Percentiles rank a stretch among this genome's conserved stretches.
Conservation (phyloP, 2,329 filamentous ascomycete species). For the Calonectria hawksworthii region DNA sequence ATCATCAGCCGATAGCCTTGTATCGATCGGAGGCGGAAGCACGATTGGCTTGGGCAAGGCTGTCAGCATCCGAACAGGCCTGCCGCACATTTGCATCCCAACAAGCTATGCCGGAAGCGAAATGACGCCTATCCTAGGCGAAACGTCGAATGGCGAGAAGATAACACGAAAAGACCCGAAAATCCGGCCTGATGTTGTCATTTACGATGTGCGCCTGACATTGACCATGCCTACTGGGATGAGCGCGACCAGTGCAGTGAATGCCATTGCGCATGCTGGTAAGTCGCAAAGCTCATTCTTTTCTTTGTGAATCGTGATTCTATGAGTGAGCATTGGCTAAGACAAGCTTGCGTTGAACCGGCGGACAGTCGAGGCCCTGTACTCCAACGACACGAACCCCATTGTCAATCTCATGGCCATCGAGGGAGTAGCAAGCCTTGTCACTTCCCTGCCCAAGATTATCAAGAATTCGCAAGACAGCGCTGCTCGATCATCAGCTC, state of each 20-base stretch:
- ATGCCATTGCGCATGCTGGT: conserved; percentile 71
- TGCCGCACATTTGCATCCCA: conserved; percentile 67
- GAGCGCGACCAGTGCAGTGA: conserved; percentile 72
- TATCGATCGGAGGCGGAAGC: conserved; percentile 43
- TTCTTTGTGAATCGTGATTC: too few species aligned
- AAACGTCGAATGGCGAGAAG: conserved; percentile 71
- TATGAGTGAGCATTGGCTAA: too few species aligned
- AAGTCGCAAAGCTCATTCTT: too few species aligned
- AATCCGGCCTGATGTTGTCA: conserved; percentile 71
- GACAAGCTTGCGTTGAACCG: too few species aligned
- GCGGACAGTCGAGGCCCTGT: conserved; percentile 72
- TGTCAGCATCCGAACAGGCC: conserved; percentile 66
- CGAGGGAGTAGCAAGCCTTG: conserved; percentile 61
- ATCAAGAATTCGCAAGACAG: conserved; percentile 36
- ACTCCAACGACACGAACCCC: conserved; percentile 73
- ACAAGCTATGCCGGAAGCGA: conserved; percentile 74
- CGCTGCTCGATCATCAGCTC: conserved; percentile 51
- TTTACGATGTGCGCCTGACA: conserved; percentile 76
- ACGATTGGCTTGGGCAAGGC: conserved; percentile 72
- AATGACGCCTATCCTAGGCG: conserved; percentile 75
- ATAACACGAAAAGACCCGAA: conserved; percentile 69
- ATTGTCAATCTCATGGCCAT: conserved; percentile 70
- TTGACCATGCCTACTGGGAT: conserved; percentile 67
- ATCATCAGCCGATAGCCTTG: conserved; percentile 52
- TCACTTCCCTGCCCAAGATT: conserved; percentile 66